phyloP scores from a whole-genome alignment of 495 filamentous ascomycete genomes.

The Talaromyces stipitatus region DNA sequence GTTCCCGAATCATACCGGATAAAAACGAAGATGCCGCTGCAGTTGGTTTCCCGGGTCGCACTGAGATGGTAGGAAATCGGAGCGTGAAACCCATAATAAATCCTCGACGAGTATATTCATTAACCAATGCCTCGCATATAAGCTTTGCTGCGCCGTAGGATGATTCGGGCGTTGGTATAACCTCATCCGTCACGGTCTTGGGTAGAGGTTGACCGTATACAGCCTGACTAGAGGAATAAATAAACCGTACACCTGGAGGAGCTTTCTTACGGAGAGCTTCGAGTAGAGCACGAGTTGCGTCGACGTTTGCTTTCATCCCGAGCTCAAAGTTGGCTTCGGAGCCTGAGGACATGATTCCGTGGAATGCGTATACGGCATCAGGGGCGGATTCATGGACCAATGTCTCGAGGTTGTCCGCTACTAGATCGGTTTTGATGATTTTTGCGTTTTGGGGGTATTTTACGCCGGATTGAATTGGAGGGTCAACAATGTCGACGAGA shows the following conservation, averaged over 20 bases:
- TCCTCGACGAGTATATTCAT: slow-evolving; percentile 60
- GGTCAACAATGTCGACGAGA: slow-evolving; percentile 55
- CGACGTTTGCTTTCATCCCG: slow-evolving; percentile 62
- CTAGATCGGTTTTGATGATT: slow-evolving; percentile 50
- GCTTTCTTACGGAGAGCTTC: slow-evolving; percentile 42
- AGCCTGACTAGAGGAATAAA: slow-evolving; percentile 53
- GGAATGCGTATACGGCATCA: slow-evolving; percentile 64
- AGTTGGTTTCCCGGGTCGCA: slow-evolving; percentile 62
- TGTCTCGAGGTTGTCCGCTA: slow-evolving; percentile 34
- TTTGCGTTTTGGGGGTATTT: slow-evolving; percentile 46
- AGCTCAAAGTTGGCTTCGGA: slow-evolving; percentile 65
- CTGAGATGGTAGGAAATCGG: slow-evolving; percentile 65
- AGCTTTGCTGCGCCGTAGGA: slow-evolving; percentile 72
- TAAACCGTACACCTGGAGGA: slow-evolving; percentile 51
- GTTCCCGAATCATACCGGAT: slow-evolving; percentile 60
- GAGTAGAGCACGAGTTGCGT: slow-evolving; percentile 56
- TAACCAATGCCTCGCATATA: slow-evolving; percentile 62
- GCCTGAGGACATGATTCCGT: slow-evolving; percentile 75
- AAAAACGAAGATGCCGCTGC: slow-evolving; percentile 63
- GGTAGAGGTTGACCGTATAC: slow-evolving; percentile 50
- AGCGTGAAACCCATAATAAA: slow-evolving; percentile 57
- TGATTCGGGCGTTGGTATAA: slow-evolving; percentile 57
- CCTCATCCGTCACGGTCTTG: slow-evolving; percentile 42
- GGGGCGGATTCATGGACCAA: slow-evolving; percentile 42
- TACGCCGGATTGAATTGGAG: slow-evolving; percentile 43